phyloP scores from a whole-genome alignment of 192 early-diverging fungal species.

The Spizellomyces punctatus region DNA sequence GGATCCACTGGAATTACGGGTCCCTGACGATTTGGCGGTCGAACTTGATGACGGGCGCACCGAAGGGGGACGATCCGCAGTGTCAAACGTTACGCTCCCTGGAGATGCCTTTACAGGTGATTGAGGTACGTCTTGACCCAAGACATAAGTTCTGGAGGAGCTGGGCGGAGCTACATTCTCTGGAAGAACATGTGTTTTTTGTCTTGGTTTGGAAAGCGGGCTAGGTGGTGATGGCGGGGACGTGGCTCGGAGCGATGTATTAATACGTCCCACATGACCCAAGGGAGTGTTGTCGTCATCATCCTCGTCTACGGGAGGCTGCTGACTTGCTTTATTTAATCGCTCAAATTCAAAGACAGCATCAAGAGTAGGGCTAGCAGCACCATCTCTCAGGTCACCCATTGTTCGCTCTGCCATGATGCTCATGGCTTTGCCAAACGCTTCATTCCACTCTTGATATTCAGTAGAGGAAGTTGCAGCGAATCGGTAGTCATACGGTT shows the following conservation, averaged over 20 bases:
- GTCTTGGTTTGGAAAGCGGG: background rate
- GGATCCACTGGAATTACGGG: background rate
- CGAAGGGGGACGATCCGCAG: background rate
- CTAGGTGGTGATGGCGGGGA: background rate
- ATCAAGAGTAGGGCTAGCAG: background rate
- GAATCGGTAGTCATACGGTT: constrained; percentile 26
- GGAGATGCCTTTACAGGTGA: background rate
- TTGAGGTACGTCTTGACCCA: constrained; percentile 1
- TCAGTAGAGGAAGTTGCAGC: constrained; percentile 12
- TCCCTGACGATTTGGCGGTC: background rate
- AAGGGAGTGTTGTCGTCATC: too few species aligned
- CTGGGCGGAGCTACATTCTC: background rate
- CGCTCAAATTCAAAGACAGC: too few species aligned
- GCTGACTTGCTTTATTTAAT: too few species aligned
- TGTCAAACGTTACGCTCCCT: background rate
- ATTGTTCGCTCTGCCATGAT: constrained; percentile 15
- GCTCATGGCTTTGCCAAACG: constrained; percentile 15
- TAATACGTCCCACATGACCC: too few species aligned
- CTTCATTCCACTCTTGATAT: constrained; percentile 37
- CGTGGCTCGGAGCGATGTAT: too few species aligned
- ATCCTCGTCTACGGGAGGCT: too few species aligned
- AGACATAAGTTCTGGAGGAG: background rate
- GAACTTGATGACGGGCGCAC: background rate
- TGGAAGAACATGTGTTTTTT: background rate
- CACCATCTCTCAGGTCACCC: constrained; percentile 1